A percentile compares a stretch with the other conserved stretches of the same genome.
Evolutionary conservation across 352 stramenopile genomes (phyloP).

Genomic region (Pythium dissimile): DNA sequence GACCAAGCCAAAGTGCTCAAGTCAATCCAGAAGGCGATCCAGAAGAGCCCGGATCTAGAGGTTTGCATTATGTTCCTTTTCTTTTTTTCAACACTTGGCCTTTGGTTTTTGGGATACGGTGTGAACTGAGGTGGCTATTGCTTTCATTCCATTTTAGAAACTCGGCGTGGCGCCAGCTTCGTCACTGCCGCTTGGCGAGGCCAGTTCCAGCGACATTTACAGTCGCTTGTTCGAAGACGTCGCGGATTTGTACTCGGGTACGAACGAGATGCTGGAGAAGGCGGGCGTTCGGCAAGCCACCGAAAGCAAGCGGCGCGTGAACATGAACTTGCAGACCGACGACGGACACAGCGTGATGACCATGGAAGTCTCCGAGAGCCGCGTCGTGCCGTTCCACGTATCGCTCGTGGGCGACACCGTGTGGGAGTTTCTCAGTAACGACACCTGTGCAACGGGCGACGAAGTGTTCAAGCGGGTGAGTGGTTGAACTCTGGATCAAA

Average conservation of each 20-base stretch:
- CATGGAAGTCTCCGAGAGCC: conserved; percentile 43
- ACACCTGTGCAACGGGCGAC: conserved; percentile 1
- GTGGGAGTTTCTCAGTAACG: conserved; percentile 33
- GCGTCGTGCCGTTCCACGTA: conserved; percentile 30
- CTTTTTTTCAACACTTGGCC: too few species aligned
- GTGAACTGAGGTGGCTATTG: not conserved
- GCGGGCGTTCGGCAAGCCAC: conserved; percentile 15
- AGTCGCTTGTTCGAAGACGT: conserved; percentile 36
- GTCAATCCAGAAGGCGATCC: conserved; percentile 16
- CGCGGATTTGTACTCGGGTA: conserved; percentile 26
- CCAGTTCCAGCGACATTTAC: conserved; percentile 26
- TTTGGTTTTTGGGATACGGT: too few species aligned
- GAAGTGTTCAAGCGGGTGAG: conserved; percentile 34
- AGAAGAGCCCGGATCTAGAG: conserved; percentile 21
- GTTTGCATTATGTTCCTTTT: conserved; percentile 1
- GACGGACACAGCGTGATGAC: conserved; percentile 32
- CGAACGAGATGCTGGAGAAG: conserved; percentile 31
- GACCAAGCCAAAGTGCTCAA: conserved; percentile 23
- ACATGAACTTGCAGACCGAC: conserved; percentile 43
- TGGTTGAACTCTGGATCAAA: not conserved
- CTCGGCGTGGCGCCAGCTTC: conserved; percentile 8
- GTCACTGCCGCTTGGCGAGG: not conserved
- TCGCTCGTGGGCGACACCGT: conserved; percentile 25
- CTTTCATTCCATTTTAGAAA: conserved; percentile 14
- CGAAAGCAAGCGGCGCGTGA: conserved; percentile 31